These are phyloP conservation scores for Xerocomus amazonicus DNA, from an alignment of 1,284 basidiomycete genomes.

Conservation along the genomic window DNA sequence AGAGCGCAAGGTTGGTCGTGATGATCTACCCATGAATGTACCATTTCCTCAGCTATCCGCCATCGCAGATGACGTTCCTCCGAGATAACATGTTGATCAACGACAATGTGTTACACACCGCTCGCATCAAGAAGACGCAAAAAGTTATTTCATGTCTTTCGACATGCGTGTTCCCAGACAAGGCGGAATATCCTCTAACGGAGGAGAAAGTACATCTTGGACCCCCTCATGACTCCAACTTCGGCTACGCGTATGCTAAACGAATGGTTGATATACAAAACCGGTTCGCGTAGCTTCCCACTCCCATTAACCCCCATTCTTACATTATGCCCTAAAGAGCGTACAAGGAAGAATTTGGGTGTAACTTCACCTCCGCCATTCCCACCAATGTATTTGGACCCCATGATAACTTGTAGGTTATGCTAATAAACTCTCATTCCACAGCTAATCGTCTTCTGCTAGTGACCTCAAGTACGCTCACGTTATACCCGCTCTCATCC, in stretches of 20 bases:
- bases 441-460: slow-evolving; percentile 13
- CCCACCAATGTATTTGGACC: slow-evolving; percentile 91
- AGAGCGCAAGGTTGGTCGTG: slow-evolving; percentile 67
- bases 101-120: slow-evolving; percentile 78
- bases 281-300: slow-evolving; percentile 52
- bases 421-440: not conserved
- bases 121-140: slow-evolving; percentile 57
- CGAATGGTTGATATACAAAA: slow-evolving; percentile 92
- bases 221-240: slow-evolving; percentile 86
- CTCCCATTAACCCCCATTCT: not conserved
- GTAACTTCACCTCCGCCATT: slow-evolving; percentile 89
- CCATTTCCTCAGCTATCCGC: not conserved
- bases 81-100: slow-evolving; percentile 90
- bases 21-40: not conserved
- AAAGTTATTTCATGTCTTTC: slow-evolving; percentile 87
- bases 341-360: slow-evolving; percentile 87
- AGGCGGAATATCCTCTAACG: slow-evolving; percentile 84
- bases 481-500: slow-evolving; percentile 86
- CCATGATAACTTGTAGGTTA: slow-evolving; percentile 69
- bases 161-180: slow-evolving; percentile 87
- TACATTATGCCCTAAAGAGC: slow-evolving; percentile 47
- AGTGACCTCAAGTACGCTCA: slow-evolving; percentile 86
- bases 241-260: slow-evolving; percentile 90
- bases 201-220: slow-evolving; percentile 86
- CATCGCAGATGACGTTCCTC: slow-evolving; percentile 70